Base-by-base conservation (phyloP, 768 basidiomycete species). In the Mycena indigotica region DNA sequence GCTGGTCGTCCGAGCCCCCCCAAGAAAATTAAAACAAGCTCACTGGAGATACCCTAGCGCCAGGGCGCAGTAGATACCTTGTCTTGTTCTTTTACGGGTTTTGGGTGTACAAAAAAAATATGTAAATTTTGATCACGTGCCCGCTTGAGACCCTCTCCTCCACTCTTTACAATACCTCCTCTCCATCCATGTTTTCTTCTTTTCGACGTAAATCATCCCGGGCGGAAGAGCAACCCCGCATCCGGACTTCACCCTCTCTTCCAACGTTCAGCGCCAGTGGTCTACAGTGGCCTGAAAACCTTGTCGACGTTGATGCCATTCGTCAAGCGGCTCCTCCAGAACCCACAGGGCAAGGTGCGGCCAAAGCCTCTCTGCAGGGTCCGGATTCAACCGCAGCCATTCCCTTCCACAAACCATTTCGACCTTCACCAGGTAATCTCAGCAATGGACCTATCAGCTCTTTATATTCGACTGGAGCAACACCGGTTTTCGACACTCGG, bases 391-490 rank as follows among this genome's bases (percentile, higher is more conserved):
- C 73, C 55, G 69, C 73, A 70, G 77, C 86, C 66, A 87, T 88
- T 72, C 80, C 85, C 65, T 92, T 91, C 80, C 89, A 93, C 73
- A 89, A 88, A 83, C 91, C 91, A 46, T 91, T 90, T 80, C 81
- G 87, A 70, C 72, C 68, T 53, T 74, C 74, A 73, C 65, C 74
- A 80, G 79, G 79, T 70, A 79, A 74, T 64, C 70, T 75, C 45
- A 70, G 61, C 5, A 75, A 79, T 64, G 78, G 77, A 35, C 72
- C 83, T 50, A 92, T 91, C 53, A 89, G 88, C 32, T 79, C 86
- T 5, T 67, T 91, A 69, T 92, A 91, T 65, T 87, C 84, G 82
- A 75, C 83, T 29, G 73, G 70, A 55, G 79, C 84, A 17, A 86
- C 87, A 12, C 78, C 84, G 24, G 78, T 84, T 15, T 90, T 89